A percentile compares a stretch with the other conserved stretches of the same genome.
Conservation (phyloP, 2,329 filamentous ascomycete species). For the Diaporthe ampelina region DNA sequence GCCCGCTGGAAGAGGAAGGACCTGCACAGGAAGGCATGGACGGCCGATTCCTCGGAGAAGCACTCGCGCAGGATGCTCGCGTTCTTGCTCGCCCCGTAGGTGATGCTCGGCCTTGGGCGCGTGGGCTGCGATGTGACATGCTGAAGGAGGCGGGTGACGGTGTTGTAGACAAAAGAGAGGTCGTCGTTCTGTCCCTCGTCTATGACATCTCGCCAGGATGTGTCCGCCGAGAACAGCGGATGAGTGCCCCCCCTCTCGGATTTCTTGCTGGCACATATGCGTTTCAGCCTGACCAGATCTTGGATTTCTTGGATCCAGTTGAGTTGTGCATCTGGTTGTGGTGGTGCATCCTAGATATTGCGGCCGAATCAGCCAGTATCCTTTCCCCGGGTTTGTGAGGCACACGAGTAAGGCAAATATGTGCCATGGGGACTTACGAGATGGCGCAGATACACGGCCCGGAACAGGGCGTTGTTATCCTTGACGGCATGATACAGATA, state of each 20-base stretch:
- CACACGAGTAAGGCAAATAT: neutral
- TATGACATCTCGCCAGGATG: slow-evolving; percentile 50
- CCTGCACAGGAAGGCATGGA: slow-evolving; percentile 72
- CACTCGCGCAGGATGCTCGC: slow-evolving; percentile 58
- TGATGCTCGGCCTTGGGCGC: slow-evolving; percentile 50
- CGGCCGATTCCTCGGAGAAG: slow-evolving; percentile 63
- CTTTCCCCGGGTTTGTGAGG: neutral
- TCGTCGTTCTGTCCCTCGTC: slow-evolving; percentile 47
- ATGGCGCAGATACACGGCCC: slow-evolving; percentile 70
- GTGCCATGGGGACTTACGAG: slow-evolving; percentile 59
- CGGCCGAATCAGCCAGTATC: neutral
- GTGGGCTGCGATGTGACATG: slow-evolving; percentile 56
- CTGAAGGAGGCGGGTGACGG: slow-evolving; percentile 61
- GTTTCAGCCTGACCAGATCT: slow-evolving; percentile 59
- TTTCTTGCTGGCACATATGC: slow-evolving; percentile 55
- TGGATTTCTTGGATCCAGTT: slow-evolving; percentile 54
- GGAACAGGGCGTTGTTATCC: slow-evolving; percentile 72
- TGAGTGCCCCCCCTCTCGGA: slow-evolving; percentile 56
- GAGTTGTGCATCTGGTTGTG: slow-evolving; percentile 6
- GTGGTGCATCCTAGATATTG: slow-evolving; percentile 32
- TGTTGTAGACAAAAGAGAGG: slow-evolving; percentile 62
- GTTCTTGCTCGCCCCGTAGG: slow-evolving; percentile 62
- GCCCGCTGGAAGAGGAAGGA: slow-evolving; percentile 75
- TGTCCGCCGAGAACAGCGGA: neutral
- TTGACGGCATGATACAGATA: slow-evolving; percentile 67